phyloP scores from a whole-genome alignment of 2,329 filamentous ascomycete species.

The Monosporascus sp. region DNA sequence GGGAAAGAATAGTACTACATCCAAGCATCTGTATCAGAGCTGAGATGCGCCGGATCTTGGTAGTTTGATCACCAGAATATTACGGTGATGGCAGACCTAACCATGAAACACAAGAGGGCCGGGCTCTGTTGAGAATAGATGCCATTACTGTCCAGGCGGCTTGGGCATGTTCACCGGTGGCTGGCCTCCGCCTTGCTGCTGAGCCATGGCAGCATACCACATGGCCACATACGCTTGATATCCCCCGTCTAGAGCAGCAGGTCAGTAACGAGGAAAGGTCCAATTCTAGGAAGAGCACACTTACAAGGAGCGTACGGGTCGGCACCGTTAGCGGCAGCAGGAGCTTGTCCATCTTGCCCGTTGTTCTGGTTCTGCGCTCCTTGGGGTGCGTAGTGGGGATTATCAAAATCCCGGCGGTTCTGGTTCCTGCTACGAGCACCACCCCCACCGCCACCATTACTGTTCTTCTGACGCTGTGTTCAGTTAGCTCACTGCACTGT shows the following conservation, averaged over 20 bases:
- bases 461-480: slow-evolving; percentile 49
- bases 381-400: slow-evolving; percentile 46
- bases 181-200: slow-evolving; percentile 38
- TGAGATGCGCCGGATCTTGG: neutral
- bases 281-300: slow-evolving; percentile 21
- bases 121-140: too few species aligned
- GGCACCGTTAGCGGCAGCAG: slow-evolving; percentile 43
- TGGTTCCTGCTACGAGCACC: slow-evolving; percentile 18
- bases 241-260: slow-evolving; percentile 57
- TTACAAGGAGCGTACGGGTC: slow-evolving; percentile 74
- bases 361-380: slow-evolving; percentile 37
- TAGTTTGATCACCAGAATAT: neutral
- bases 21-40: neutral
- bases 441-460: slow-evolving; percentile 38
- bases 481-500: slow-evolving; percentile 22
- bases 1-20: neutral
- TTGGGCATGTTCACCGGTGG: slow-evolving; percentile 30
- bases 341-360: slow-evolving; percentile 31
- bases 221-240: slow-evolving; percentile 75
- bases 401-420: slow-evolving; percentile 49
- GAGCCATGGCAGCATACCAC: slow-evolving; percentile 69
- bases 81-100: neutral
- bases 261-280: slow-evolving; percentile 13
- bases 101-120: neutral
- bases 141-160: slow-evolving; percentile 32